These are phyloP conservation scores for Calonectria pauciramosa DNA, from an alignment of 2,329 filamentous ascomycete species.

Conservation along the genomic window DNA sequence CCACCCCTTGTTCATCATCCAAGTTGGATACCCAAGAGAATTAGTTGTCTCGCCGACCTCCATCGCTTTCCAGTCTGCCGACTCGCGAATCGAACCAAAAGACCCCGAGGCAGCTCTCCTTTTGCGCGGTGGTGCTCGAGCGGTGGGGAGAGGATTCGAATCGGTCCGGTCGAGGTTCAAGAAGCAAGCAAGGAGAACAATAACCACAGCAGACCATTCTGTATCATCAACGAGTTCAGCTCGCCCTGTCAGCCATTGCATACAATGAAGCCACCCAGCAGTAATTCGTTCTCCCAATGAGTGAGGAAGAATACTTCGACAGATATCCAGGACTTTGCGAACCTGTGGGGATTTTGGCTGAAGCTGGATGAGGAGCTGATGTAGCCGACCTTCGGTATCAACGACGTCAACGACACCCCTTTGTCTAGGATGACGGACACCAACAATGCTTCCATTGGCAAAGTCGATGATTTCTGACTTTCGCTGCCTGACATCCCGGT, in stretches of 20 bases:
- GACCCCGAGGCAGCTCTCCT: constrained; percentile 52
- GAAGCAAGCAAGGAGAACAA: constrained; percentile 75
- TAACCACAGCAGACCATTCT: constrained; percentile 79
- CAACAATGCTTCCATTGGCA: constrained; percentile 62
- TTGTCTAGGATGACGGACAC: constrained; percentile 70
- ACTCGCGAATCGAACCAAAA: constrained; percentile 52
- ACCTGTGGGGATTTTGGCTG: constrained; percentile 76
- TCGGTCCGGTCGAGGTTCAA: constrained; percentile 68
- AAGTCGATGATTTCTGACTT: constrained; percentile 62
- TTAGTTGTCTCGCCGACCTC: constrained; percentile 61
- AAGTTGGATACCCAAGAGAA: constrained; percentile 64
- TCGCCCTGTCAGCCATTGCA: constrained; percentile 74
- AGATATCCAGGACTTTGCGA: constrained; percentile 70
- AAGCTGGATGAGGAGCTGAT: constrained; percentile 77
- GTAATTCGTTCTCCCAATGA: constrained; percentile 72
- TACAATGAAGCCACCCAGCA: constrained; percentile 80
- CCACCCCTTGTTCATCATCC: constrained; percentile 77
- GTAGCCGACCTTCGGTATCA: constrained; percentile 72
- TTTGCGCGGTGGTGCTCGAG: constrained; percentile 47
- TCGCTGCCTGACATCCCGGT: constrained; percentile 64
- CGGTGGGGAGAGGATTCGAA: constrained; percentile 40
- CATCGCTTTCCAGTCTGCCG: constrained; percentile 63
- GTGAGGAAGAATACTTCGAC: constrained; percentile 74
- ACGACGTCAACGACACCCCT: constrained; percentile 76
- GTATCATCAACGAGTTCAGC: constrained; percentile 61